These are phyloP conservation scores for Ceratocystis colombiana DNA, from an alignment of 2,329 filamentous ascomycete genomes.

Conservation along the genomic window DNA sequence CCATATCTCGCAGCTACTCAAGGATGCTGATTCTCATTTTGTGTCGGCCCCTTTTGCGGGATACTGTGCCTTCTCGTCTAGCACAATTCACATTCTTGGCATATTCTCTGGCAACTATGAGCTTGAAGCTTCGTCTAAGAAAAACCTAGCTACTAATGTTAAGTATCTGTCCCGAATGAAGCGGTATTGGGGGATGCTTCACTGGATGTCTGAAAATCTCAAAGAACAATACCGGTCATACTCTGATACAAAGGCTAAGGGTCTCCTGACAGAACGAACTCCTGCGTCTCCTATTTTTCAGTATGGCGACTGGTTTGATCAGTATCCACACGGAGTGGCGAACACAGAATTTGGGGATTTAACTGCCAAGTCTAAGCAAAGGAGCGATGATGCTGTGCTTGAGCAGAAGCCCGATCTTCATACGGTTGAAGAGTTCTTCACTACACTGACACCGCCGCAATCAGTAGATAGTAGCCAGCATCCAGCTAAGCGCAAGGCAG, in stretches of 20 bases:
- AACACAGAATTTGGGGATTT: constrained; percentile 75
- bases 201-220: constrained; percentile 88
- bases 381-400: constrained; percentile 75
- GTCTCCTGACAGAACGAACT: not conserved
- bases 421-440: constrained; percentile 90
- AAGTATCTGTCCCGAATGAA: constrained; percentile 91
- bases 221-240: constrained; percentile 80
- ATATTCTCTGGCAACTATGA: constrained; percentile 75
- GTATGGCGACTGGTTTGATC: constrained; percentile 95
- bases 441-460: constrained; percentile 59
- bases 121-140: constrained; percentile 68
- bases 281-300: constrained; percentile 57
- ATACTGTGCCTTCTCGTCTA: constrained; percentile 87
- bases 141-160: constrained; percentile 76
- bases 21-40: constrained; percentile 63
- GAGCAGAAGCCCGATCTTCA: constrained; percentile 84
- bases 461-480: constrained; percentile 35
- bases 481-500: constrained; percentile 34
- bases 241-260: constrained; percentile 63
- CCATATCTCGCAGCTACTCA: constrained; percentile 72
- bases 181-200: constrained; percentile 96
- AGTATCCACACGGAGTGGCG: constrained; percentile 85
- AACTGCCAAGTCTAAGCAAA: constrained; percentile 59
- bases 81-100: constrained; percentile 86
- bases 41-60: constrained; percentile 87